Percentiles rank a stretch among this genome's conserved stretches.
phyloP scores from a whole-genome alignment of 2,329 filamentous ascomycete genomes.

The Fusarium torreyae region DNA sequence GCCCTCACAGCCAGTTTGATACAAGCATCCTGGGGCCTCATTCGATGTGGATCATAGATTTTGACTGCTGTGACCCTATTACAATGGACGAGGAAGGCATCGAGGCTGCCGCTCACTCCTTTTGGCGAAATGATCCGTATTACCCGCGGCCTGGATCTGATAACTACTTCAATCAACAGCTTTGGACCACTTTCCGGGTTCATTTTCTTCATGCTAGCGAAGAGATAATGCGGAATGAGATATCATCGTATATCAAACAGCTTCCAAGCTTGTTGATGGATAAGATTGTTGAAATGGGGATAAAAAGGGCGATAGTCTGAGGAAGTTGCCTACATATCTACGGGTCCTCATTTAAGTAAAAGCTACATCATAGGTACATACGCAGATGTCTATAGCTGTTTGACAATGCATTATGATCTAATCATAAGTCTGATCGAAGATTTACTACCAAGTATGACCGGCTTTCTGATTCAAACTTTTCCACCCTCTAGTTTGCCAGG shows the following conservation, averaged over 20 bases:
- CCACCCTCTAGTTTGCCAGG: too few relatives aligned
- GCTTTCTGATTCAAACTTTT: too few relatives aligned
- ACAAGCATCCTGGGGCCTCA: constrained; percentile 51
- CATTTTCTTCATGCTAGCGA: constrained; percentile 1
- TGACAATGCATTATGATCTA: too few relatives aligned
- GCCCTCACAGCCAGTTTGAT: neutral
- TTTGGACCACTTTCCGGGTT: constrained; percentile 49
- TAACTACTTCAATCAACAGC: constrained; percentile 17
- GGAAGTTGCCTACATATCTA: too few relatives aligned
- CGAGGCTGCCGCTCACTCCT: constrained; percentile 59
- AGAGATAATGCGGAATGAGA: neutral
- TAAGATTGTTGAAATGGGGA: constrained; percentile 4
- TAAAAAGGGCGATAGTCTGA: neutral
- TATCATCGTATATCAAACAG: neutral
- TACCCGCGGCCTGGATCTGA: constrained; percentile 59
- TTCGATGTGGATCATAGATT: constrained; percentile 64
- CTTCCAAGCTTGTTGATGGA: constrained; percentile 6
- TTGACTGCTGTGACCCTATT: constrained; percentile 58
- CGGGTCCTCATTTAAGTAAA: neutral
- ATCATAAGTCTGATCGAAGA: too few relatives aligned
- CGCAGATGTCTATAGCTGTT: too few relatives aligned
- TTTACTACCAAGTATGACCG: too few relatives aligned
- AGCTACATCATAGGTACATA: neutral
- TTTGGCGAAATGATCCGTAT: constrained; percentile 67
- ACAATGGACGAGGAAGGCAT: constrained; percentile 59